Conservation (phyloP, 768 basidiomycete species). For the Leccinum longicurvipes region DNA sequence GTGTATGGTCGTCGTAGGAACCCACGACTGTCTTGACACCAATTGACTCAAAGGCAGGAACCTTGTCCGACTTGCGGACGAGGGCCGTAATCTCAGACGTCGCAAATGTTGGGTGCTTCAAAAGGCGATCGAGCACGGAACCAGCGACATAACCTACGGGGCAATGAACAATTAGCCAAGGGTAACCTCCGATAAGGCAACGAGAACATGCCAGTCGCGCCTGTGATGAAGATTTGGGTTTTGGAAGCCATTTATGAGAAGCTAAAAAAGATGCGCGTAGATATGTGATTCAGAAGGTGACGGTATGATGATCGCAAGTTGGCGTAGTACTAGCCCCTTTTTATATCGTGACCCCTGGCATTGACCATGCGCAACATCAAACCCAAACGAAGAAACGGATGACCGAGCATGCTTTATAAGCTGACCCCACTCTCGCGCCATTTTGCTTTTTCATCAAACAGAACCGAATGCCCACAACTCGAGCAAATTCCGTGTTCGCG, state of each 20-base stretch:
- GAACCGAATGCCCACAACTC: neutral
- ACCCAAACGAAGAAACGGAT: neutral
- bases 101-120: conserved; percentile 22
- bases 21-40: conserved; percentile 36
- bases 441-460: neutral
- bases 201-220: conserved; percentile 18
- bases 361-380: too few relatives aligned
- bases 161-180: neutral
- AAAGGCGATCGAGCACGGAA: conserved; percentile 29
- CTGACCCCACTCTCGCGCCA: neutral
- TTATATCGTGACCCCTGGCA: neutral
- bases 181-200: neutral
- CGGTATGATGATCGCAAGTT: too few relatives aligned
- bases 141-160: conserved; percentile 34
- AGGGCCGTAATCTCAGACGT: conserved; percentile 28
- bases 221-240: conserved; percentile 19
- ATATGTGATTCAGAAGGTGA: too few relatives aligned
- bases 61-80: conserved; percentile 30
- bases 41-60: conserved; percentile 15
- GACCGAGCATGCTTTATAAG: conserved; percentile 10
- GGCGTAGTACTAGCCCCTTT: neutral
- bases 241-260: conserved; percentile 15
- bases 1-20: conserved; percentile 40
- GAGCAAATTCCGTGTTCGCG: conserved; percentile 19
- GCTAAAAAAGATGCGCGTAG: too few relatives aligned